A percentile compares a stretch with the other conserved stretches of the same genome.
Evolutionary conservation across 768 basidiomycete genomes (phyloP).

Genomic region (Artomyces pyxidatus): DNA sequence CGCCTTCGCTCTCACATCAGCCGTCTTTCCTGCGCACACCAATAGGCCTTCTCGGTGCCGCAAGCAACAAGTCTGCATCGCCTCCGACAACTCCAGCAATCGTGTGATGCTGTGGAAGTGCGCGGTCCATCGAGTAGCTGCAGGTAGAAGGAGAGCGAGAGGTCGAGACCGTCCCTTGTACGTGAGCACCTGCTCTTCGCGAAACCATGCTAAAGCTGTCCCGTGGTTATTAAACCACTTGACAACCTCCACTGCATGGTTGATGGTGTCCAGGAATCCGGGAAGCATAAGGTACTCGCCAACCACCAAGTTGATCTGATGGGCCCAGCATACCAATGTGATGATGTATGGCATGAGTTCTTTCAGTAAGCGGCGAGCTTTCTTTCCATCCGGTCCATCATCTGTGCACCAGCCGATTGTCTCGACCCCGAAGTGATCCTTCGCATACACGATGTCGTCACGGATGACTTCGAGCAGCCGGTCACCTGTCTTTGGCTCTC

Average conservation of each 20-base stretch:
- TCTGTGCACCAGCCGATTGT: slow-evolving; percentile 8
- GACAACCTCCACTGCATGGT: slow-evolving; percentile 14
- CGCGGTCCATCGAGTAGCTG: slow-evolving; percentile 14
- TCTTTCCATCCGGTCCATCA: slow-evolving; percentile 15
- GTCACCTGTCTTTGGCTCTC: slow-evolving; percentile 10
- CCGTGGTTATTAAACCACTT: slow-evolving; percentile 25
- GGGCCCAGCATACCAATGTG: slow-evolving; percentile 14
- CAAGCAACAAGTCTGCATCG: background rate
- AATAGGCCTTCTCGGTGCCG: background rate
- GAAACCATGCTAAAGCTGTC: slow-evolving; percentile 16
- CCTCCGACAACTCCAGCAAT: slow-evolving; percentile 2
- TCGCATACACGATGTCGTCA: slow-evolving; percentile 8
- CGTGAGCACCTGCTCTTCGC: slow-evolving; percentile 7
- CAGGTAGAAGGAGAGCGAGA: slow-evolving; percentile 10
- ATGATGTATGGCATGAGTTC: background rate
- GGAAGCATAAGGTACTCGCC: slow-evolving; percentile 18
- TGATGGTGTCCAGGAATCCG: background rate
- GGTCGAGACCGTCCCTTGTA: background rate
- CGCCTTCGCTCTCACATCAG: background rate
- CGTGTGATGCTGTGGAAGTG: slow-evolving; percentile 6
- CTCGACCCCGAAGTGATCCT: slow-evolving; percentile 1
- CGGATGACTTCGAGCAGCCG: slow-evolving; percentile 2
- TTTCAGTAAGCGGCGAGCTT: slow-evolving; percentile 1
- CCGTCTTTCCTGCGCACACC: slow-evolving; percentile 4
- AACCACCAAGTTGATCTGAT: slow-evolving; percentile 22